Base-by-base conservation (phyloP, 1,139 yeast genomes). In the Candida frijolesensis region DNA sequence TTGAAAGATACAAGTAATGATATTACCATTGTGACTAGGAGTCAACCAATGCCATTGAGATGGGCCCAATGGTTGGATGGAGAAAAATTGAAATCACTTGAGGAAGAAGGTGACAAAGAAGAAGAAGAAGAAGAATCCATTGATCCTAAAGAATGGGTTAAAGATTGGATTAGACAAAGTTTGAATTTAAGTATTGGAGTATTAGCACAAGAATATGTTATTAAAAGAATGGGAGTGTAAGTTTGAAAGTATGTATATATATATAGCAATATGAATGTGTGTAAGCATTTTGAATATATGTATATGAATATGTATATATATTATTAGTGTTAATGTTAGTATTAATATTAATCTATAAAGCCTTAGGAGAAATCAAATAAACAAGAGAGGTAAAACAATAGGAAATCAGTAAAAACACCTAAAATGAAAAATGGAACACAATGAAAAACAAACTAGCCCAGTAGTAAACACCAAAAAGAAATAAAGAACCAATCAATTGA, bases 91-190 rank as follows among this genome's bases (percentile, higher is more conserved):
- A 69, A 70, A 16, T 66, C 66, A 39, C 60, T 61, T 12, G 65
- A 63, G 16, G 15, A 30, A 11, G 63, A 62, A 16, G 55, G 43
- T 12, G 39, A 44, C 7, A 47, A 44, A 35, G 50, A 34, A 9
- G 51, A 34, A 18, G 33, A 38, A 12, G 39, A 33, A 49, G 57
- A 39, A 33, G 57, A 55, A 42, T 49, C 46, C 19, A 50, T 91
- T 41, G 96, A 92, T 65, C 97, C 98, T 11, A 78, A 90, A 48
- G 96, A 89, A 57, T 94, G 99, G 99, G 96, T 94, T n/a, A 79
- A 82, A 48, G 94, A 84, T 53, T 92, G 98, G 98, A 80, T 94
- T 40, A 87, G 83, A 61, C 89, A 88, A 58, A 96, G 96, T 0
- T 74, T 94, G 50, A 83, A 84, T 32, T 77, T 91, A 57, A 78